Evolutionary conservation across 257 asterid species (phyloP).

Genomic region (Linderniella brevidens): DNA sequence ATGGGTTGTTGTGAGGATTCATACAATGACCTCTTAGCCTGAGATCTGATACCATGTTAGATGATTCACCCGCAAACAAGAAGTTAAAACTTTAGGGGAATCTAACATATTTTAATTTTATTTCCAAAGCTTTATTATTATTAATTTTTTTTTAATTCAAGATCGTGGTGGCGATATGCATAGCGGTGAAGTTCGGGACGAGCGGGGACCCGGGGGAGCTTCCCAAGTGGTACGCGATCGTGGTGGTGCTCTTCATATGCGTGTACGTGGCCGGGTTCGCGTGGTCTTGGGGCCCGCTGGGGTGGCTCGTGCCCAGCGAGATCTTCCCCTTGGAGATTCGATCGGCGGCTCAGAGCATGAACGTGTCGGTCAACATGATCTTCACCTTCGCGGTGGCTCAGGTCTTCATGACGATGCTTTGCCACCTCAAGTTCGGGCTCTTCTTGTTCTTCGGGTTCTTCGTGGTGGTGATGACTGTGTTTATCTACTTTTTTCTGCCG

Average conservation of each 20-base stretch:
- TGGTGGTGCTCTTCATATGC: conserved; percentile 33
- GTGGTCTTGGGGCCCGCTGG: conserved; percentile 80
- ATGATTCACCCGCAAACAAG: no score
- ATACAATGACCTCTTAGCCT: no score
- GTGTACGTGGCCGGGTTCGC: conserved; percentile 36
- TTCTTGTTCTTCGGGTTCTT: conserved; percentile 31
- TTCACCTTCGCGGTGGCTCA: conserved; percentile 48
- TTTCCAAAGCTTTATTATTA: no score
- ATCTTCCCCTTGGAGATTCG: conserved; percentile 59
- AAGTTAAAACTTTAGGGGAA: no score
- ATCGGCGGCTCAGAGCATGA: conserved; percentile 39
- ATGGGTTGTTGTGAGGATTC: no score
- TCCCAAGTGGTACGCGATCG: conserved; percentile 32
- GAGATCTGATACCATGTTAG: no score
- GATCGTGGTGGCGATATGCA: conserved; percentile 41
- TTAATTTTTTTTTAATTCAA: conserved; percentile 5
- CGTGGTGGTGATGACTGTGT: conserved; percentile 24
- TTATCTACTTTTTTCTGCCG: conserved; percentile 31
- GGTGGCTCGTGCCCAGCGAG: conserved; percentile 90
- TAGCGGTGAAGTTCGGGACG: conserved; percentile 34
- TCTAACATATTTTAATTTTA: no score
- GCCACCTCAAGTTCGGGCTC: conserved; percentile 45
- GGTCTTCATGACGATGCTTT: conserved; percentile 56
- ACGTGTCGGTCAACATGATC: conserved; percentile 33
- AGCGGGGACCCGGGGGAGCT: conserved; percentile 20